Base-by-base conservation (phyloP, 2,329 filamentous ascomycete genomes). In the Sphaerulina vaccinii region DNA sequence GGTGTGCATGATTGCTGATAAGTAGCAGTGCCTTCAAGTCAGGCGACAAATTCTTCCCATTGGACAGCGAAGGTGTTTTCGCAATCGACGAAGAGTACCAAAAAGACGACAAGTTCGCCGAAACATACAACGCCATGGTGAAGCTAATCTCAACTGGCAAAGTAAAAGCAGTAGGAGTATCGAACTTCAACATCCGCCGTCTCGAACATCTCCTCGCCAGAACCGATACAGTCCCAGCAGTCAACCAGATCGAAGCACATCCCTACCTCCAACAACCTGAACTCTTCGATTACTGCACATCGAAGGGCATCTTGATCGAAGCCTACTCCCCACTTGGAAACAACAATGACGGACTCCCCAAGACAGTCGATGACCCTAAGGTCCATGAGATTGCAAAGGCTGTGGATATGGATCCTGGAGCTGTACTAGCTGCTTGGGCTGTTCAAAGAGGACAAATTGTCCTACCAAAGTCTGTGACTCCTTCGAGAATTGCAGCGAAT, bases 31-130 rank as follows among this genome's bases (percentile, higher is more conserved):
- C 52, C 19, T 58, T 58, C 46, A 45, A 51, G n/a, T 35, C 54
- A 6, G 50, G 55, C 38, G 49, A 55, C 51, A 51, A 49, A 32
- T 54, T 49, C 77, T 73, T 78, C 49, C 78, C 77, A 2, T 75
- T 76, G 42, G 39, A 48, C 18, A 39, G 39, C 16, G 43, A 52
- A 23, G 50, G 50, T 21, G 44, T 52, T n/a, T 52, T 52, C 32
- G 13, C 29, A 1, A 52, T 52, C 58, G 56, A 69, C 22, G 60
- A 74, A 48, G 75, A 72, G 18, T 66, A 68, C 10, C 62, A 68
- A 24, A 61, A 70, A 2, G 73, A 68, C 13, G 65, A 77, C 36
- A 69, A 71, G 45, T 36, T 54, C 32, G 50, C 45, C 32, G 54
- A 56, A 15, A 64, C 62, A 3, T 64, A 54, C 41, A 61, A 57